Evolutionary conservation across 805 yeast species (phyloP).

Genomic region (Wickerhamiella australiensis): DNA sequence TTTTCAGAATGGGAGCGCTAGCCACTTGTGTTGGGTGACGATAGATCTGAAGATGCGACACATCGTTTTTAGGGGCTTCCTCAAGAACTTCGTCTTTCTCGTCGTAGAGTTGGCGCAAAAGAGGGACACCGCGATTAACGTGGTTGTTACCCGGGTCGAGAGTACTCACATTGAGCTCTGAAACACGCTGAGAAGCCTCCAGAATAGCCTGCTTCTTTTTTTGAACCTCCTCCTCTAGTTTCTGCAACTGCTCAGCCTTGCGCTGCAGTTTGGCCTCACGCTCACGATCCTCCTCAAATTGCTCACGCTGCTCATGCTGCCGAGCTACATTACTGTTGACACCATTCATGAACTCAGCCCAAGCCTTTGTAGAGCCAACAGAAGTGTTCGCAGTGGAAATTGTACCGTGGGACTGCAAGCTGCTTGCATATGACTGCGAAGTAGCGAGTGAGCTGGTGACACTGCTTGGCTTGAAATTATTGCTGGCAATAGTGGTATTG

Average conservation of each 20-base stretch:
- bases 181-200: conserved; percentile 2
- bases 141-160: conserved; percentile 15
- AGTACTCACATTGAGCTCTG: background rate
- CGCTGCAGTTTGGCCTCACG: conserved; percentile 1
- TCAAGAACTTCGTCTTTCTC: conserved; percentile 2
- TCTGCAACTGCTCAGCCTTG: conserved; percentile 5
- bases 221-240: conserved; percentile 8
- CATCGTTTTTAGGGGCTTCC: background rate
- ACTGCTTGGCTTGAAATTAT: background rate
- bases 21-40: background rate
- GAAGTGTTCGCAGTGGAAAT: conserved; percentile 14
- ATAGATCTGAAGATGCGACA: background rate
- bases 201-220: conserved; percentile 8
- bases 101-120: conserved; percentile 13
- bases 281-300: background rate
- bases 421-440: conserved; percentile 5
- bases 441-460: conserved; percentile 1
- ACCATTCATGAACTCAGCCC: conserved; percentile 15
- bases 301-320: background rate
- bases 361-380: conserved; percentile 14
- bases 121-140: conserved; percentile 11
- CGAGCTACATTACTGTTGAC: conserved; percentile 12
- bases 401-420: conserved; percentile 8
- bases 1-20: background rate
- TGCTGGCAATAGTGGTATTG: conserved; percentile 12